Percentiles rank a stretch among this genome's conserved stretches.
Evolutionary conservation across 169 alveolate species (phyloP).

Genomic region (Plasmodium berghei): DNA sequence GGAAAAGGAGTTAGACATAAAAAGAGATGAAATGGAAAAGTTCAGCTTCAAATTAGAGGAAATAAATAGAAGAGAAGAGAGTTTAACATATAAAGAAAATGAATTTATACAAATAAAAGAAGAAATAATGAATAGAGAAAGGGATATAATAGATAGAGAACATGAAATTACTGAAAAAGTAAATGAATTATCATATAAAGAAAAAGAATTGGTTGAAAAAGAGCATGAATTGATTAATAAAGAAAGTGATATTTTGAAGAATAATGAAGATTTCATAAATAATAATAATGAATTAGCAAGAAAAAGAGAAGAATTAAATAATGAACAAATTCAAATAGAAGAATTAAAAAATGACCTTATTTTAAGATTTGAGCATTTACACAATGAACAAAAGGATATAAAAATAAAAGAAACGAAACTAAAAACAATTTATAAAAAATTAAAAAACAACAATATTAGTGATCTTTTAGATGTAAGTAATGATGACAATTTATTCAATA

Average conservation of each 20-base stretch:
- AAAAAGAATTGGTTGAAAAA: slow-evolving; percentile 19
- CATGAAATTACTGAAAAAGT: slow-evolving; percentile 24
- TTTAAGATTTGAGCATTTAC: slow-evolving; percentile 37
- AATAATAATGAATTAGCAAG: slow-evolving; percentile 20
- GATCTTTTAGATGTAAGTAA: slow-evolving; percentile 50
- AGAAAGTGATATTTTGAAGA: slow-evolving; percentile 21
- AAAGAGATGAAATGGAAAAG: slow-evolving; percentile 19
- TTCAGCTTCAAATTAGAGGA: slow-evolving; percentile 14
- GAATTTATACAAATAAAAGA: slow-evolving; percentile 8
- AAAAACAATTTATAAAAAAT: slow-evolving; percentile 61
- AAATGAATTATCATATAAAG: slow-evolving; percentile 24
- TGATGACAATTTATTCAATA: slow-evolving; percentile 8
- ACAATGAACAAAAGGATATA: slow-evolving; percentile 61
- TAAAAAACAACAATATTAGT: slow-evolving; percentile 40
- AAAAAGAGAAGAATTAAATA: slow-evolving; percentile 34
- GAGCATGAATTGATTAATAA: slow-evolving; percentile 16
- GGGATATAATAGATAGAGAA: slow-evolving; percentile 22
- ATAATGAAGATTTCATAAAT: slow-evolving; percentile 27
- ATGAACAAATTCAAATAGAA: slow-evolving; percentile 41
- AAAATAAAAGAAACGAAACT: slow-evolving; percentile 68
- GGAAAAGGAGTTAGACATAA: slow-evolving; percentile 11
- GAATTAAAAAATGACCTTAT: slow-evolving; percentile 65
- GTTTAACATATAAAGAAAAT: slow-evolving; percentile 1
- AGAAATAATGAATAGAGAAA: slow-evolving; percentile 9
- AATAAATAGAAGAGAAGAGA: slow-evolving; percentile 16